Evolutionary conservation across 1,284 basidiomycete species (phyloP).

Genomic region (Erythrobasidium hasegawianum): DNA sequence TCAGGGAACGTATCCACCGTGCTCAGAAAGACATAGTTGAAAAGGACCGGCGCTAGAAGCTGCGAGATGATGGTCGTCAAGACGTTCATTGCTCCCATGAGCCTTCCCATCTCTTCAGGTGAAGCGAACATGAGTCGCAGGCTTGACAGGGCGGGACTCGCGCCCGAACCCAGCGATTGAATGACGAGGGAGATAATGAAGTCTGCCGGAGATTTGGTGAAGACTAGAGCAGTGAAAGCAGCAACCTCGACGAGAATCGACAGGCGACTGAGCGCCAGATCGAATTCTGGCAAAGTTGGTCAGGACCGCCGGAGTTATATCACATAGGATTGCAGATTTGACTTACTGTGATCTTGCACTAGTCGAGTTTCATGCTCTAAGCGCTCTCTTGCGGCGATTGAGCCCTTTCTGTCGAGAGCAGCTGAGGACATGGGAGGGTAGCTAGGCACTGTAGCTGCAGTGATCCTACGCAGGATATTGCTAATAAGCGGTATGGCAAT

Average conservation of each 20-base stretch:
- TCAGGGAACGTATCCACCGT: constrained; percentile 24
- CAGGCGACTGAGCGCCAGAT: not conserved
- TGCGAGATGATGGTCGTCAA: not conserved
- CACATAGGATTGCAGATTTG: no score
- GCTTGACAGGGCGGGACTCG: not conserved
- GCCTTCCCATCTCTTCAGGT: not conserved
- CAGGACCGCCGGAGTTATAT: no score
- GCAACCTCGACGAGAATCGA: not conserved
- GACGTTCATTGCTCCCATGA: constrained; percentile 1
- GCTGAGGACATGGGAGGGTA: not conserved
- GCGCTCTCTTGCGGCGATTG: not conserved
- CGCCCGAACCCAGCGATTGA: not conserved
- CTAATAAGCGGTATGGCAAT: not conserved
- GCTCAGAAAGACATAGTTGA: not conserved
- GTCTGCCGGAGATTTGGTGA: not conserved
- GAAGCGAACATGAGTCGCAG: not conserved
- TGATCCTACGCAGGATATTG: not conserved
- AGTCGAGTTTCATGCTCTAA: constrained; percentile 5
- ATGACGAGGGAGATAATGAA: not conserved
- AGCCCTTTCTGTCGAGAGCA: no score
- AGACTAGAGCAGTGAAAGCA: not conserved
- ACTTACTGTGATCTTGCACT: constrained; percentile 24
- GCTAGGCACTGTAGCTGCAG: constrained; percentile 9
- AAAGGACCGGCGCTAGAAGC: not conserved
- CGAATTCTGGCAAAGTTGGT: not conserved